Conservation (phyloP, 345 rosid species). For the Euclidium syriacum region DNA sequence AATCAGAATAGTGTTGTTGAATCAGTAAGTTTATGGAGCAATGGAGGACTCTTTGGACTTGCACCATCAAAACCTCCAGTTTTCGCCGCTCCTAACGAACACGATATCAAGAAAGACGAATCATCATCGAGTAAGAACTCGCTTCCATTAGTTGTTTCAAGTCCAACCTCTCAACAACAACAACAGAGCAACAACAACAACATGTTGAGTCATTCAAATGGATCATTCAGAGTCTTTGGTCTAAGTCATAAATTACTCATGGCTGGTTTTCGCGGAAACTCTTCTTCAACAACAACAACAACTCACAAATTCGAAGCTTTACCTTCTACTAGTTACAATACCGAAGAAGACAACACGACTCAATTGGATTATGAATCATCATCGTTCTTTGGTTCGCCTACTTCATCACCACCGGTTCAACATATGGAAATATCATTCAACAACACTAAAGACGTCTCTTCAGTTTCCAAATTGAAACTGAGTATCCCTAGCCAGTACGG, state of each 20-base stretch:
- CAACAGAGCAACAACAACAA: conserved; percentile 18
- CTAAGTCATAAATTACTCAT: conserved; percentile 60
- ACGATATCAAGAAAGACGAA: conserved; percentile 27
- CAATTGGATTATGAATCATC: conserved; percentile 17
- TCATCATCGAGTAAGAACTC: conserved; percentile 27
- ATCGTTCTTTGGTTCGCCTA: conserved; percentile 41
- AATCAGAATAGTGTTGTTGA: conserved; percentile 29
- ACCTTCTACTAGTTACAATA: conserved; percentile 27
- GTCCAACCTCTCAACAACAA: conserved; percentile 30
- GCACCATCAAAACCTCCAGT: conserved; percentile 90
- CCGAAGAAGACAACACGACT: conserved; percentile 15
- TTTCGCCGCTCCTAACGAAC: conserved; percentile 49
- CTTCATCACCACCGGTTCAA: conserved; percentile 82
- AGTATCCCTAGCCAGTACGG: conserved; percentile 50
- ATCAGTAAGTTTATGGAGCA: conserved; percentile 78
- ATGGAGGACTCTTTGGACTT: conserved; percentile 88
- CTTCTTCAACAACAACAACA: no score
- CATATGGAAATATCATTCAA: conserved; percentile 92
- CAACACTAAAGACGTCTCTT: conserved; percentile 41
- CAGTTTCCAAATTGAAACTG: conserved; percentile 60
- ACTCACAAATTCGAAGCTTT: conserved; percentile 40
- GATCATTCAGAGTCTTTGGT: conserved; percentile 47
- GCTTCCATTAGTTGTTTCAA: conserved; percentile 28
- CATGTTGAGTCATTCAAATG: conserved; percentile 20
- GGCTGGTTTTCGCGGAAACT: conserved; percentile 60